Conservation (phyloP, 192 early-diverging fungal species). For the Lobulomyces angularis region DNA sequence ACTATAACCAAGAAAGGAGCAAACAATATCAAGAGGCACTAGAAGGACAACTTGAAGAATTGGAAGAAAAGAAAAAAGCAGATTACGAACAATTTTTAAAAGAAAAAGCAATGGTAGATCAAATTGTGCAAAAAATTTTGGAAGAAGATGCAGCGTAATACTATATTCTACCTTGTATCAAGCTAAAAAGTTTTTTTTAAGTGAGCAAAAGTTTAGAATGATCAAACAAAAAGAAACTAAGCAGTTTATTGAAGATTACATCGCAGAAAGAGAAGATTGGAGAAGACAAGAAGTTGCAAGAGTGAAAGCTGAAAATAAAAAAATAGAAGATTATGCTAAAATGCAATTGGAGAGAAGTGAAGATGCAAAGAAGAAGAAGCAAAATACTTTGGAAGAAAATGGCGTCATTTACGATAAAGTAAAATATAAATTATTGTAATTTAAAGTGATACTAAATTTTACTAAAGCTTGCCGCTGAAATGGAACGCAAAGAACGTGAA, state of each 20-base stretch:
- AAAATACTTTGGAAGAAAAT: slow-evolving; percentile 24
- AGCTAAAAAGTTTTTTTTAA: not conserved
- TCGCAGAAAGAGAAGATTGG: slow-evolving; percentile 34
- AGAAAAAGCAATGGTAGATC: slow-evolving; percentile 50
- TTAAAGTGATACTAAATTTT: not conserved
- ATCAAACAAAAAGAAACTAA: slow-evolving; percentile 44
- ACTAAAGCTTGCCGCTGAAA: slow-evolving; percentile 34
- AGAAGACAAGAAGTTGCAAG: slow-evolving; percentile 18
- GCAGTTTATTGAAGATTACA: slow-evolving; percentile 38
- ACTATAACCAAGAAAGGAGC: slow-evolving; percentile 21
- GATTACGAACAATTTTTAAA: slow-evolving; percentile 45
- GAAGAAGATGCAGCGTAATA: slow-evolving; percentile 39
- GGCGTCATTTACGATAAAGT: slow-evolving; percentile 39
- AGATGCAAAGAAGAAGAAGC: slow-evolving; percentile 19
- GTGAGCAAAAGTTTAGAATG: slow-evolving; percentile 26
- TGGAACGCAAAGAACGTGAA: slow-evolving; percentile 26
- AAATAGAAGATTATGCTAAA: slow-evolving; percentile 35
- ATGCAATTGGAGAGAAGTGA: slow-evolving; percentile 27
- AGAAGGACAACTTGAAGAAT: slow-evolving; percentile 34
- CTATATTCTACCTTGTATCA: not conserved
- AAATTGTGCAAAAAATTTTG: slow-evolving; percentile 33
- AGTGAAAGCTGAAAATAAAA: slow-evolving; percentile 28
- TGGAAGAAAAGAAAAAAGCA: slow-evolving; percentile 22
- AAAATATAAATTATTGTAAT: not conserved
- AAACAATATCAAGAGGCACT: slow-evolving; percentile 31